phyloP scores from a whole-genome alignment of 2,329 filamentous ascomycete species.

The Podosphaera aphanis region DNA sequence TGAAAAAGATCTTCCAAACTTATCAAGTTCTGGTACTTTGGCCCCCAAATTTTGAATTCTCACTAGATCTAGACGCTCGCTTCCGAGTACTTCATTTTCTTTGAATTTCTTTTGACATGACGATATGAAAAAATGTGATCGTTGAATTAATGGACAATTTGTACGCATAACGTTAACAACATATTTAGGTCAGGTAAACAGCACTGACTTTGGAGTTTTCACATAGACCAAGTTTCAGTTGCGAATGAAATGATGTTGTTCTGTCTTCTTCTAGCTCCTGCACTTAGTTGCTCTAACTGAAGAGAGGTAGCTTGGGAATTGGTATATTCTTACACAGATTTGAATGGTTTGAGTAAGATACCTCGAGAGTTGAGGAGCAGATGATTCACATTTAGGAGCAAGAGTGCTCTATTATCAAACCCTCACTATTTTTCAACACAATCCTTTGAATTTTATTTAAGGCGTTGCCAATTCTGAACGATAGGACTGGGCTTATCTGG shows the following conservation, averaged over 20 bases:
- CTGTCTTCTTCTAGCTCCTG: background rate
- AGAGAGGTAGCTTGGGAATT: background rate
- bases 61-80: background rate
- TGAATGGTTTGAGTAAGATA: no score
- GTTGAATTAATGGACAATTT: background rate
- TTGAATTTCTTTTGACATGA: background rate
- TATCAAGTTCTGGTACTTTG: background rate
- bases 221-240: background rate
- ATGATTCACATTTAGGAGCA: no score
- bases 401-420: no score
- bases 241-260: background rate
- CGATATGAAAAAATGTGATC: background rate
- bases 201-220: background rate
- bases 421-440: no score
- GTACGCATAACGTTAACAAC: background rate
- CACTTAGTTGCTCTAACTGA: background rate
- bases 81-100: background rate
- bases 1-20: conserved; percentile 12
- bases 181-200: background rate
- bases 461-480: no score
- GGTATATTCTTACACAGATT: no score
- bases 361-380: no score
- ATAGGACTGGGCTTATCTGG: no score
- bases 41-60: background rate
- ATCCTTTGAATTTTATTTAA: no score